These are phyloP conservation scores for Russula sp. DNA, from an alignment of 768 basidiomycete species.

Conservation along the genomic window DNA sequence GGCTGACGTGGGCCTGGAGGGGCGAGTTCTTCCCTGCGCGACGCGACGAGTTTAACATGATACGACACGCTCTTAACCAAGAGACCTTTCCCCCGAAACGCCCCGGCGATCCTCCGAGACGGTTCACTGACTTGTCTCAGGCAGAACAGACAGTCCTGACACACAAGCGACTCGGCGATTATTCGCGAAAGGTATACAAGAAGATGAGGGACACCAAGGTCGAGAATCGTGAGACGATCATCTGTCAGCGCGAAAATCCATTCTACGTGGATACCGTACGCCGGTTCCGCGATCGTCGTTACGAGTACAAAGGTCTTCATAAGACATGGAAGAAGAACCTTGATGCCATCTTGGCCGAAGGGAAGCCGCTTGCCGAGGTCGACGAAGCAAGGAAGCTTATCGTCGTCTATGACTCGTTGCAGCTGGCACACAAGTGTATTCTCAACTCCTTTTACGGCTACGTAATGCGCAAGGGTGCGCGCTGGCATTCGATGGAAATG, in stretches of 20 bases:
- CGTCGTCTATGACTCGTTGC: slow-evolving; percentile 95
- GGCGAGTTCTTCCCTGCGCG: slow-evolving; percentile 98
- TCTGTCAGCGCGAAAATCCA: slow-evolving; percentile 96
- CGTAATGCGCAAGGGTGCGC: slow-evolving; percentile 98
- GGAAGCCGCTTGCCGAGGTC: slow-evolving; percentile 72
- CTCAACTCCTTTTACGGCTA: slow-evolving; percentile 99
- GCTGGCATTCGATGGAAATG: slow-evolving; percentile 99
- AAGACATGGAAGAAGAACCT: slow-evolving; percentile 99
- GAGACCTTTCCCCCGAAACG: slow-evolving; percentile 83
- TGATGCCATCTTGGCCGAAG: slow-evolving; percentile 61
- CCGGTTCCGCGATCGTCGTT: slow-evolving; percentile 92
- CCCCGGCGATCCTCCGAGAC: slow-evolving; percentile 63
- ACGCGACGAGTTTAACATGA: slow-evolving; percentile 98
- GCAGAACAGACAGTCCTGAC: slow-evolving; percentile 87
- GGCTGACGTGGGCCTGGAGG: slow-evolving; percentile 97
- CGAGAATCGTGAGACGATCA: slow-evolving; percentile 87
- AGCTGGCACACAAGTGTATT: slow-evolving; percentile 99
- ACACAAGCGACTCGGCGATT: slow-evolving; percentile 96
- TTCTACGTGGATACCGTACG: slow-evolving; percentile 99
- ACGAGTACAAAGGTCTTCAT: slow-evolving; percentile 97
- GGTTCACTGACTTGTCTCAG: slow-evolving; percentile 74
- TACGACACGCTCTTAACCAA: slow-evolving; percentile 91
- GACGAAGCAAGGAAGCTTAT: slow-evolving; percentile 99
- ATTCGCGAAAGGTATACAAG: slow-evolving; percentile 97
- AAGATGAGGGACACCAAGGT: slow-evolving; percentile 97